Base-by-base conservation (phyloP, 106 monocot species). In the Allium fistulosum region DNA sequence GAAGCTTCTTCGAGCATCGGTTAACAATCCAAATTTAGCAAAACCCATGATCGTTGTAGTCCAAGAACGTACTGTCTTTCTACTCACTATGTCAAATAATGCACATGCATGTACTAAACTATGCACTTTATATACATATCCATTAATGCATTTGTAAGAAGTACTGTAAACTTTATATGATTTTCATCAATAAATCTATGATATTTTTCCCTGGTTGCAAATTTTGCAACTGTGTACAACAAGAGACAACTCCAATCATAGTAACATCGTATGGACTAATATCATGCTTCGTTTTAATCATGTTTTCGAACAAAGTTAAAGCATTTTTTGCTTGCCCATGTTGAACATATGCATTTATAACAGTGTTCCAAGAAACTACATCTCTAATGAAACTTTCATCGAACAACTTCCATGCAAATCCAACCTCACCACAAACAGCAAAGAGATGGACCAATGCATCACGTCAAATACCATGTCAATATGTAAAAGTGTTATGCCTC, bases 91-190 rank as follows among this genome's bases (percentile, higher is more conserved):
- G 66, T 80, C 69, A 70, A 87, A 87, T 57, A 87, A 53, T 14
- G n/a, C 11, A 7, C 49, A 26, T 52, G 80, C 87, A 0, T 17
- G 66, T 51, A 78, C 65, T 49, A 87, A 60, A 52, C 78, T 75
- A 67, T 80, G 46, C 83, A 83, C 46, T 78, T 87, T 10, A 81
- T 57, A 50, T 87, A 80, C 87, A 87, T 87, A 78, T 83, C 83
- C 62, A 87, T 80, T 22, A 87, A 68, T 1, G 80, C 71, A 67
- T 87, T 83, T 9, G 70, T 70, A 27, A 87, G 72, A 58, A 66
- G 59, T 53, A 71, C 57, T 4, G 78, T 83, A 10, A 77, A 48
- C n/a, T 63, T 53, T 48, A 87, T 18, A 17, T 53, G 59, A 37
- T 83, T 82, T 1, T 77, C 77, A 58, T 77, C 63, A 22, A 72